Evolutionary conservation across 345 rosid genomes (phyloP), one percentile per base, ranked within the genome.

Genomic region (Hibiscus mutabilis): DNA sequence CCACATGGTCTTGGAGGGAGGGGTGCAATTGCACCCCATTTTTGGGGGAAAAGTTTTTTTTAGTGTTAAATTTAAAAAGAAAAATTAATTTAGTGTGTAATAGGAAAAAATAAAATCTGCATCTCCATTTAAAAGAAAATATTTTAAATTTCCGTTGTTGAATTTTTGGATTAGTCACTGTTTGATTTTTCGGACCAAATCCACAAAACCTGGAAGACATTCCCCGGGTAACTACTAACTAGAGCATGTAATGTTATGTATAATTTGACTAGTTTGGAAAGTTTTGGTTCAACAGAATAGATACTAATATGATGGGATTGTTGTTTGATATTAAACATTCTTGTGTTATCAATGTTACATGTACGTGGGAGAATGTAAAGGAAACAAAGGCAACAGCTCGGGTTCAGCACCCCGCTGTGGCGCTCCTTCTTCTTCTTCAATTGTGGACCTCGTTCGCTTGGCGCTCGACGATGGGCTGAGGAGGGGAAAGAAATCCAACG

Each of bases 321-420:
- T n/a, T n/a, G n/a, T n/a, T n/a, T n/a, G n/a, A n/a, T n/a, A n/a
- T n/a, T n/a, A n/a, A n/a, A n/a, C n/a, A n/a, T n/a, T n/a, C n/a
- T n/a, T n/a, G n/a, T n/a, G n/a, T n/a, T n/a, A n/a, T n/a, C n/a
- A n/a, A n/a, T n/a, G n/a, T n/a, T n/a, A n/a, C n/a, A n/a, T n/a
- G n/a, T n/a, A n/a, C n/a, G 75, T 76, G 7, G 94, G 94, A 74
- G 98, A 90, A 64, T 66, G 66, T 68, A 92, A 78, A 47, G 98
- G 98, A 76, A 92, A 92, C 70, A 92, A 71, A 16, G 92, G 86
- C 75, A 92, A 66, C 73, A 92, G 76, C 83, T 87, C 90, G 2
- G 95, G 92, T 61, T 85, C 84, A 24, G 85, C 74, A 72, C 79
- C 81, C 66, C 79, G 82, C 44, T 87, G 80, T 0, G 83, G 82